phyloP scores from a whole-genome alignment of 2,329 filamentous ascomycete genomes.

The Paracamarosporium sp. region DNA sequence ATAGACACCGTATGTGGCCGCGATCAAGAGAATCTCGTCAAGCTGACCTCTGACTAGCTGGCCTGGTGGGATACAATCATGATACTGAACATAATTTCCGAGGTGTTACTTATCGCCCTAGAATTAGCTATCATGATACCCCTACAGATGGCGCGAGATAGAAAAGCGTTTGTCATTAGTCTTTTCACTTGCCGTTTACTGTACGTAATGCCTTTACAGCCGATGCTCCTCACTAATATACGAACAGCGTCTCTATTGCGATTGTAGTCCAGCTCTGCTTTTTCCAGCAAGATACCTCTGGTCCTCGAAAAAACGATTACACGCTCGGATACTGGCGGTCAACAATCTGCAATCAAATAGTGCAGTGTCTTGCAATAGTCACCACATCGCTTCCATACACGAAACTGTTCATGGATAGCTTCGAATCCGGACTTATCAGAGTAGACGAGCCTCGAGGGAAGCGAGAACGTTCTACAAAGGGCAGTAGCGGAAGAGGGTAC shows the following conservation, averaged over 20 bases:
- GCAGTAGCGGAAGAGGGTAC: neutral
- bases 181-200: conserved; percentile 26
- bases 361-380: conserved; percentile 32
- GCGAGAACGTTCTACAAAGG: conserved; percentile 1
- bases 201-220: conserved; percentile 10
- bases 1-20: conserved; percentile 21
- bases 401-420: conserved; percentile 32
- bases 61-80: conserved; percentile 26
- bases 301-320: conserved; percentile 21
- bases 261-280: conserved; percentile 22
- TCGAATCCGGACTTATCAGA: conserved; percentile 22
- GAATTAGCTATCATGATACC: conserved; percentile 23
- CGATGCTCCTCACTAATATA: neutral
- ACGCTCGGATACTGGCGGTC: conserved; percentile 38
- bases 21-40: no score
- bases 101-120: conserved; percentile 27
- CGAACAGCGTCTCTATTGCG: conserved; percentile 20
- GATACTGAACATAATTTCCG: conserved; percentile 25
- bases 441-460: conserved; percentile 12
- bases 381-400: conserved; percentile 37
- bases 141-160: conserved; percentile 18
- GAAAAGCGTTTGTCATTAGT: conserved; percentile 25
- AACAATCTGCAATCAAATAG: conserved; percentile 28
- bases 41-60: conserved; percentile 13
- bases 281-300: conserved; percentile 19